A percentile compares a stretch with the other conserved stretches of the same genome.
phyloP scores from a whole-genome alignment of 352 stramenopile genomes.

The Aphanomyces invadans region DNA sequence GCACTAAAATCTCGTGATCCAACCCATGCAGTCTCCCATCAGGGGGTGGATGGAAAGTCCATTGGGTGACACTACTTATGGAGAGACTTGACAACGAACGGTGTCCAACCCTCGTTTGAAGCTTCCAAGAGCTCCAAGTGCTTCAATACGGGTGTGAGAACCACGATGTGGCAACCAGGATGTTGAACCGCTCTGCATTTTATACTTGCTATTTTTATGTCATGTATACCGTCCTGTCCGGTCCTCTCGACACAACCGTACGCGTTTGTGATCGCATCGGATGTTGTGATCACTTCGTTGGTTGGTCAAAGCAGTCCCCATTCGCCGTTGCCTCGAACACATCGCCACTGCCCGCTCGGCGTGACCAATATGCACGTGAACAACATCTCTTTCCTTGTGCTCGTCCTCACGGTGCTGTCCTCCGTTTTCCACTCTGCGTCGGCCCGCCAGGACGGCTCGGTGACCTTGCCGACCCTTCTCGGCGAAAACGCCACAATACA shows the following conservation, averaged over 20 bases:
- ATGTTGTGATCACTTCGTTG: neutral
- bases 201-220: too few species aligned
- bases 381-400: constrained; percentile 9
- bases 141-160: too few species aligned
- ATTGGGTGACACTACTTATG: too few species aligned
- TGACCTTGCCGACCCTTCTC: neutral
- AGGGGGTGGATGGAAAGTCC: too few species aligned
- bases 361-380: neutral
- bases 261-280: neutral
- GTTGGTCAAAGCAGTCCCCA: neutral
- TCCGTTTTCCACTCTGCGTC: neutral
- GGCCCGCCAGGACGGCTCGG: neutral
- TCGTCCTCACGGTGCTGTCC: neutral
- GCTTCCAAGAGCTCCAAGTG: too few species aligned
- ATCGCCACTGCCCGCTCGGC: neutral
- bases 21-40: too few species aligned
- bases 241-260: too few species aligned
- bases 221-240: neutral
- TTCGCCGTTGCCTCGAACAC: neutral
- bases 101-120: too few species aligned
- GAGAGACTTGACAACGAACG: too few species aligned
- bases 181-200: too few species aligned
- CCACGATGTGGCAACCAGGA: too few species aligned
- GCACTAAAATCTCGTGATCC: too few species aligned
- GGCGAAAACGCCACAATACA: neutral